Base-by-base conservation (phyloP, 2,329 filamentous ascomycete species). In the Cladosporium sp. region DNA sequence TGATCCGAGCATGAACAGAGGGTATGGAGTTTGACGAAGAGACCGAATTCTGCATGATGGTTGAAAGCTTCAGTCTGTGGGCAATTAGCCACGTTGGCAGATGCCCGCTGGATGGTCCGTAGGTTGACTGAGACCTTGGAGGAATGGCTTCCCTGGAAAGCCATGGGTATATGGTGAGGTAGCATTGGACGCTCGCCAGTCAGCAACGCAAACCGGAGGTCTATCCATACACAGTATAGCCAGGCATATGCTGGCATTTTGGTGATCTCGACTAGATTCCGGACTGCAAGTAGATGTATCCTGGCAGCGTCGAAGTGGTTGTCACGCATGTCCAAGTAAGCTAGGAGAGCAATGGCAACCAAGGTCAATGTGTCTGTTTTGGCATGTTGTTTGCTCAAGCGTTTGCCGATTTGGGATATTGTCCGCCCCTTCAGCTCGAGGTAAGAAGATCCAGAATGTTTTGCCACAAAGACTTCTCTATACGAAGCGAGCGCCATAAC, bases 141-240 rank as follows among this genome's bases (percentile, higher is more conserved):
- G 7, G 35, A 10, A 39, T 17, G 35, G 9, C 5, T 25, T 40
- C 20, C 20, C 20, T 35, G 49, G 22, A 40, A 40, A 28, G 24
- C 25, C 6, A 10, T 40, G 2, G 49, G 49, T 32, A 52, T 40
- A 15, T 52, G 36, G 17, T 40, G 40, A 32, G 49, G 49, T 12
- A 52, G 15, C 5, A 52, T 40, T 32, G 49, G 49, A 22, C 15
- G 15, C 4, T 52, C 15, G 9, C 35, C 20, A 1, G 35, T 52
- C 12, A 52, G 24, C 22, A 52, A 40, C 15, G 49, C 49, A 24
- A 28, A 42, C 10, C 49, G 49, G 10, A 52, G 35, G 22, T 52
- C 49, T 17, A 52, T 39, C 49, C 49, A 52, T 4, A 52, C 49
- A 22, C 49, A 52, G 22, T 52, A 52, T 10, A 52, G 22, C 49